These are phyloP conservation scores for Guadua angustifolia DNA, from an alignment of 176 grass and related monocot species.

Conservation along the genomic window DNA sequence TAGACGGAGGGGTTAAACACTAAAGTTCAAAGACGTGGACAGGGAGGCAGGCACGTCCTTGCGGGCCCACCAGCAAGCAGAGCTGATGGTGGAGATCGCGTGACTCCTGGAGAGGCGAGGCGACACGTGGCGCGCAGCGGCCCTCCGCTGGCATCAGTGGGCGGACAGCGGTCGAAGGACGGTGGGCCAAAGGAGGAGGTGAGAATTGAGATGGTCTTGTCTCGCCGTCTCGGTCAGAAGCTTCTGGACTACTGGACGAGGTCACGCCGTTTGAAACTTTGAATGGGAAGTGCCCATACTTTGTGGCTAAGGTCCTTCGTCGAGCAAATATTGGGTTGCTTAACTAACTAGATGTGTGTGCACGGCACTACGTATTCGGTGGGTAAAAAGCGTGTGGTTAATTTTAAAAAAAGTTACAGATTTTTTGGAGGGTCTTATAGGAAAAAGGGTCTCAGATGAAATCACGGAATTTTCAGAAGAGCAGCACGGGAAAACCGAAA, in stretches of 20 bases:
- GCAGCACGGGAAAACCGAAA: too few species aligned
- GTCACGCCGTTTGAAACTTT: not conserved
- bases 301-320: not conserved
- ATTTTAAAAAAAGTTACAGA: too few species aligned
- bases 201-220: not conserved
- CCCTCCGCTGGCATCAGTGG: not conserved
- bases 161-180: not conserved
- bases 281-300: not conserved
- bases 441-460: too few species aligned
- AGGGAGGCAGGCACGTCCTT: not conserved
- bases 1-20: not conserved
- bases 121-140: conserved; percentile 4
- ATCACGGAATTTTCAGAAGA: too few species aligned
- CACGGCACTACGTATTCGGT: too few species aligned
- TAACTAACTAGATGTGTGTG: too few species aligned
- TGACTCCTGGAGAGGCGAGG: fast-evolving
- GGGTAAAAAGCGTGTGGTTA: too few species aligned
- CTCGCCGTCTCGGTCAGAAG: not conserved
- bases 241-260: conserved; percentile 41
- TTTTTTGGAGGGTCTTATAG: too few species aligned
- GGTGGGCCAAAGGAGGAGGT: not conserved
- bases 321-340: not conserved
- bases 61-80: not conserved
- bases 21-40: conserved; percentile 12
- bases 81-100: conserved; percentile 20